These are phyloP conservation scores for Strigomonas oncopelti DNA, from an alignment of 208 protist species.

Conservation along the genomic window DNA sequence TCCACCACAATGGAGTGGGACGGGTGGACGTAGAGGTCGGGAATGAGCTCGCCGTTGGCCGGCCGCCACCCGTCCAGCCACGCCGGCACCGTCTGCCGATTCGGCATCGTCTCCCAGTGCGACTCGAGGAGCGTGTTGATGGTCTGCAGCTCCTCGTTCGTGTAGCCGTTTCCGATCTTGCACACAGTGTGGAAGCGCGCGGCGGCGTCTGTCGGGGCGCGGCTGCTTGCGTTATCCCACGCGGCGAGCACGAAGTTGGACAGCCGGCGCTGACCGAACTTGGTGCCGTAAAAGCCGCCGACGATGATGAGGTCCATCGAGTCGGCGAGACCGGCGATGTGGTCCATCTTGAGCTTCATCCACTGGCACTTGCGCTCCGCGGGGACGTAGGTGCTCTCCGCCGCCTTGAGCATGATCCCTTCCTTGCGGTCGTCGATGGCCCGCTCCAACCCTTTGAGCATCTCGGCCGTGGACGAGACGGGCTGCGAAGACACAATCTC, in stretches of 20 bases:
- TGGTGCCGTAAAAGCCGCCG: constrained; percentile 57
- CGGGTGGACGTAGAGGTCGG: constrained; percentile 44
- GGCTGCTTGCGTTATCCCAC: constrained; percentile 18
- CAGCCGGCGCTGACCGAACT: constrained; percentile 40
- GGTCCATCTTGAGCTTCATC: constrained; percentile 71
- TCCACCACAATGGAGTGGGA: constrained; percentile 45
- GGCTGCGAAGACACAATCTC: constrained; percentile 29
- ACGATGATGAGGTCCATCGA: constrained; percentile 46
- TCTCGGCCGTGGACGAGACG: constrained; percentile 21
- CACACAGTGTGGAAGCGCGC: constrained; percentile 43
- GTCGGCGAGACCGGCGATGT: constrained; percentile 42
- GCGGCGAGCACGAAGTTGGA: constrained; percentile 46
- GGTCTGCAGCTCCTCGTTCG: constrained; percentile 30
- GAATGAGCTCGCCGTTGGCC: constrained; percentile 29
- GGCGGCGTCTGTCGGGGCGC: background rate
- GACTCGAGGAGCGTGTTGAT: constrained; percentile 32
- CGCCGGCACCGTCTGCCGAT: constrained; percentile 20
- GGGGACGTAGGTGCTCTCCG: constrained; percentile 28
- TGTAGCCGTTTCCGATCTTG: constrained; percentile 67
- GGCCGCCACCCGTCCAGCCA: constrained; percentile 41
- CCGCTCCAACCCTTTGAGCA: constrained; percentile 31
- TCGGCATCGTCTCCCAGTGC: constrained; percentile 34
- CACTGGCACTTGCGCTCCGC: constrained; percentile 48
- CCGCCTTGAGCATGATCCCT: constrained; percentile 50
- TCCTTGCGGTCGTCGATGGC: constrained; percentile 29